Percentiles rank a stretch among this genome's conserved stretches.
These are phyloP conservation scores for Astraeus odoratus DNA, from an alignment of 768 basidiomycete species.

Conservation along the genomic window DNA sequence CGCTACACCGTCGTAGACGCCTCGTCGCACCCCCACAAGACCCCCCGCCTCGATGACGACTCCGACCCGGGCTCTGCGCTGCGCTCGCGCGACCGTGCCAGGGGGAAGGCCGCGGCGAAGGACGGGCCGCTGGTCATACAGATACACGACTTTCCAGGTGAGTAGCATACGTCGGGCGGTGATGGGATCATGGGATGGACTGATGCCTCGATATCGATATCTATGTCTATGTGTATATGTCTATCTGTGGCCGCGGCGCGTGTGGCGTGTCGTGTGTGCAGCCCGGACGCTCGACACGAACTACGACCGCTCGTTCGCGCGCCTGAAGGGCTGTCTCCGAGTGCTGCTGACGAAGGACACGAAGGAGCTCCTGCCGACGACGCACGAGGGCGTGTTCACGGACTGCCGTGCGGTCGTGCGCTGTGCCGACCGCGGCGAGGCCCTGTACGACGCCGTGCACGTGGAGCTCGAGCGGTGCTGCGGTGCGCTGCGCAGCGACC, in stretches of 20 bases:
- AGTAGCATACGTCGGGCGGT: not conserved
- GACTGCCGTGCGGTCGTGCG: conserved; percentile 52
- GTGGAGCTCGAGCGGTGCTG: conserved; percentile 56
- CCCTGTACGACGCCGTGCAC: conserved; percentile 50
- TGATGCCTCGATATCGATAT: too few species aligned
- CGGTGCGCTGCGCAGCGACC: conserved; percentile 30
- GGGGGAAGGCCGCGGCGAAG: conserved; percentile 18
- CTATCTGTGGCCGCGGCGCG: too few species aligned
- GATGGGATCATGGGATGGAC: too few species aligned
- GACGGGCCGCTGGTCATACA: conserved; percentile 40
- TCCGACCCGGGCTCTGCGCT: conserved; percentile 63
- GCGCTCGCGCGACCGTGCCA: conserved; percentile 35
- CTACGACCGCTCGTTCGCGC: conserved; percentile 16
- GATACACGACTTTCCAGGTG: conserved; percentile 40
- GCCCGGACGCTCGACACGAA: conserved; percentile 8
- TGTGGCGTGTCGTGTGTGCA: too few species aligned
- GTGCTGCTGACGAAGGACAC: conserved; percentile 33
- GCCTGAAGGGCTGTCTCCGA: conserved; percentile 33
- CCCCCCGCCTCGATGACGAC: conserved; percentile 57
- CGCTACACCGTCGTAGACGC: conserved; percentile 35
- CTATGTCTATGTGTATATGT: too few species aligned
- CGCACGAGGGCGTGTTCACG: conserved; percentile 50
- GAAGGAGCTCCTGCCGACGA: conserved; percentile 32
- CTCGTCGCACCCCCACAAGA: conserved; percentile 58
- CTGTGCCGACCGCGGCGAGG: conserved; percentile 46